Conservation (phyloP, 179 eudicot species). For the Camellia oleifera region DNA sequence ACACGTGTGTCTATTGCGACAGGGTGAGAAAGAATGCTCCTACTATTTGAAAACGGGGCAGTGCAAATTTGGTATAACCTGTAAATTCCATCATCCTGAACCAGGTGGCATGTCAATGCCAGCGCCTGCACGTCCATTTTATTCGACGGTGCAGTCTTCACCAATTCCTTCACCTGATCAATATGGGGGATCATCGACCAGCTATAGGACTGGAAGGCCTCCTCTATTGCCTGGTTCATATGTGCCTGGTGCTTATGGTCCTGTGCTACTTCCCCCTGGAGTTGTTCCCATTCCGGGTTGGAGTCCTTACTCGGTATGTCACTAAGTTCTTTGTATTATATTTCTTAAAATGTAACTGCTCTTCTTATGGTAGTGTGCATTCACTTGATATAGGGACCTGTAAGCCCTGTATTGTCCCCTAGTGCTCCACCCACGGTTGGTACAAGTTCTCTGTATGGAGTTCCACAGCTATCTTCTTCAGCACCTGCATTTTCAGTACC, state of each 20-base stretch:
- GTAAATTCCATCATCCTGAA: conserved; percentile 99
- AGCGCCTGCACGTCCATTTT: conserved; percentile 83
- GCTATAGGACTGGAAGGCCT: conserved; percentile 73
- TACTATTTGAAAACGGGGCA: conserved; percentile 99
- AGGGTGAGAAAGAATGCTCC: conserved; percentile 97
- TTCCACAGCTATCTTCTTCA: conserved; percentile 56
- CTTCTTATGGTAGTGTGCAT: conserved; percentile 13
- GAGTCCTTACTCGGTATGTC: conserved; percentile 77
- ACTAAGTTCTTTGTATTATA: neutral
- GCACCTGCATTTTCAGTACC: conserved; percentile 58
- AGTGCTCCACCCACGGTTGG: conserved; percentile 63
- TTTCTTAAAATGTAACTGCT: neutral
- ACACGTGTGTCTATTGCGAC: conserved; percentile 15
- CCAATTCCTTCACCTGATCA: conserved; percentile 62
- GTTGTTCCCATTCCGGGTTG: conserved; percentile 84
- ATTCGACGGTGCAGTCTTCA: conserved; percentile 88
- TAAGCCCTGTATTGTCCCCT: conserved; percentile 75
- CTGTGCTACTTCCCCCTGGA: conserved; percentile 74
- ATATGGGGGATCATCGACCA: conserved; percentile 41
- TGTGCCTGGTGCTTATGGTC: conserved; percentile 75
- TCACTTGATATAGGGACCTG: conserved; percentile 60
- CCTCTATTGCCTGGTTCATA: conserved; percentile 75
- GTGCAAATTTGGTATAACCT: conserved; percentile 88
- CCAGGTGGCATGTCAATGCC: conserved; percentile 58
- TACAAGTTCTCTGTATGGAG: conserved; percentile 66